A percentile compares a stretch with the other conserved stretches of the same genome.
Evolutionary conservation across 208 protist genomes (phyloP).

Genomic region (Eutreptiella sp.): DNA sequence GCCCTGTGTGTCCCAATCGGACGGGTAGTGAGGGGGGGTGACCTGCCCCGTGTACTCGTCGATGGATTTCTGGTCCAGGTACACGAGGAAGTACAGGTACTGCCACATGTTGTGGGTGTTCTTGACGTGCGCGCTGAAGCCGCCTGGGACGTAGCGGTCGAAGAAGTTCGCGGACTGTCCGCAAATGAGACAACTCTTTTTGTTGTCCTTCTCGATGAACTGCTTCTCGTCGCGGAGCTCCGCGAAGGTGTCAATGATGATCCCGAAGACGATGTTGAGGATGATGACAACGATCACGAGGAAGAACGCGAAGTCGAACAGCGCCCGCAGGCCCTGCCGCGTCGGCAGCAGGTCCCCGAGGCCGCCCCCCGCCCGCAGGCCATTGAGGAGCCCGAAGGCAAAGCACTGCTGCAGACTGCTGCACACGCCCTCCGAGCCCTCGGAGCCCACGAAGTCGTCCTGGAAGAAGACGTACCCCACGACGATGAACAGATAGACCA

Average conservation of each 20-base stretch:
- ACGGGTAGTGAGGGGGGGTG: no score
- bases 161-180: constrained; percentile 39
- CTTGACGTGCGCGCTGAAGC: constrained; percentile 47
- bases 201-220: constrained; percentile 31
- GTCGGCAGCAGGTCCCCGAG: constrained; percentile 8
- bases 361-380: no score
- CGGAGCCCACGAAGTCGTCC: no score
- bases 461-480: no score
- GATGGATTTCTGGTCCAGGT: constrained; percentile 15
- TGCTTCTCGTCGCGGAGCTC: constrained; percentile 36
- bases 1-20: no score
- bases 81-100: constrained; percentile 52
- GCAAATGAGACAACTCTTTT: constrained; percentile 57
- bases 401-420: no score
- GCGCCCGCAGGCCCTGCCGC: background rate
- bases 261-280: constrained; percentile 62
- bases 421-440: no score
- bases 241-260: constrained; percentile 54
- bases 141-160: constrained; percentile 35
- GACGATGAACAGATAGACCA: no score
- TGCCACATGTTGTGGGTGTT: constrained; percentile 60
- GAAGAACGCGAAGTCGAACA: constrained; percentile 45
- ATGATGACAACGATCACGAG: constrained; percentile 51
- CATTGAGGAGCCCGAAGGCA: no score
- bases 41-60: constrained; percentile 26